These are phyloP conservation scores for Colletotrichum cordylinicola DNA, from an alignment of 2,329 filamentous ascomycete genomes.

Conservation along the genomic window DNA sequence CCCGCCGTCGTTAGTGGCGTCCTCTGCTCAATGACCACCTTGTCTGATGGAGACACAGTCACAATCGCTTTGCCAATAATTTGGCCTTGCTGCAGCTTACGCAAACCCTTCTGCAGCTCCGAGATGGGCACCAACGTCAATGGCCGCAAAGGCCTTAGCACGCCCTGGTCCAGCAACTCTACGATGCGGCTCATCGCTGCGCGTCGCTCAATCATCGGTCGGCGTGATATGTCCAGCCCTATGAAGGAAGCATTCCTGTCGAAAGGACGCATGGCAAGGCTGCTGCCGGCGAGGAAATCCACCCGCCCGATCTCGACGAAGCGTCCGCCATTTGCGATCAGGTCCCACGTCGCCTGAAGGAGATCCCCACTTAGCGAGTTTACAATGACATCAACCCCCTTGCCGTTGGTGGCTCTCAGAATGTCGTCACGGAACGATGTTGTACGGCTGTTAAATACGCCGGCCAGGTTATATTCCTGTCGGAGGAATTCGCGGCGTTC, in stretches of 20 bases:
- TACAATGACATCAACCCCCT: slow-evolving; percentile 41
- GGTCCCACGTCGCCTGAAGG: slow-evolving; percentile 38
- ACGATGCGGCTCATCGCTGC: not conserved
- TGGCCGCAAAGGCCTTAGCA: not conserved
- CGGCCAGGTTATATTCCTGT: slow-evolving; percentile 31
- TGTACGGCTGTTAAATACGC: slow-evolving; percentile 37
- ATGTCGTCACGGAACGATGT: slow-evolving; percentile 33
- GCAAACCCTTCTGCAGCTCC: not conserved
- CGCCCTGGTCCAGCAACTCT: not conserved
- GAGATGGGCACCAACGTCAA: not conserved
- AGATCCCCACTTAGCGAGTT: slow-evolving; percentile 39
- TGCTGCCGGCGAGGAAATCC: slow-evolving; percentile 35
- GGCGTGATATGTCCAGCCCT: slow-evolving; percentile 43
- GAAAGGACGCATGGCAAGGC: slow-evolving; percentile 41
- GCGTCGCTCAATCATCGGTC: not conserved
- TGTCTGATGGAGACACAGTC: not conserved
- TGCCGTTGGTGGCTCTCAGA: slow-evolving; percentile 28
- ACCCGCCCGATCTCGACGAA: slow-evolving; percentile 45
- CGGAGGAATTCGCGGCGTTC: slow-evolving; percentile 34
- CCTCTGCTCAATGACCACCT: not conserved
- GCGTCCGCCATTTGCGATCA: slow-evolving; percentile 39
- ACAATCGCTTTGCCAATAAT: not conserved
- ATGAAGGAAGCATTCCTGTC: slow-evolving; percentile 50
- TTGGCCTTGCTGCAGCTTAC: not conserved
- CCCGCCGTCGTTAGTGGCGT: slow-evolving; percentile 20